Base-by-base conservation (phyloP, 805 yeast species). In the Kodamaea hsintzibuensis region DNA sequence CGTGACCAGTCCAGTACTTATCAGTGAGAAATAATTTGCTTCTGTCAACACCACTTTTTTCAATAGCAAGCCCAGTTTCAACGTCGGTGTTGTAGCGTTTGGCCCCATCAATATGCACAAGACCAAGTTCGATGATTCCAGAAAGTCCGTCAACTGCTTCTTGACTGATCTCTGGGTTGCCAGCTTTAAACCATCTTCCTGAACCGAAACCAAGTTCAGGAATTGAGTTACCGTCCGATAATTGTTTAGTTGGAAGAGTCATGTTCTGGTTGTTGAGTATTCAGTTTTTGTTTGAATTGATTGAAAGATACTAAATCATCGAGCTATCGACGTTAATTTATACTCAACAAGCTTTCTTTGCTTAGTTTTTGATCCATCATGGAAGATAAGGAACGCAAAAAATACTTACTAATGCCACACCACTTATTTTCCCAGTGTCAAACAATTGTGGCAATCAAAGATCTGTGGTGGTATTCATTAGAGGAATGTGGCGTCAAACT, bases 161-260 rank as follows among this genome's bases (percentile, higher is more conserved):
- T 8, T 30, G 35, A 2, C 35, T 30, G 5, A 30, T 30, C 35
- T 30, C 35, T 30, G 35, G 35, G 35, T 30, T 30, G 10, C 35
- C 35, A 12, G 4, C 4, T 2, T 30, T 30, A 10, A 30, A 30
- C 35, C 35, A 30, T 9, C 35, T 39, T 7, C 75, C 76, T 3
- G 77, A 64, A 17, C 83, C 83, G 57, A 68, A 78, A 1, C 72
- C 82, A 19, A 78, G 63, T 7, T 76, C 71, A 1, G 82, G 82
- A 43, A 78, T 71, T 46, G 66, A 54, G 47, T 59, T 60, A 12
- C 76, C 78, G 39, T 71, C 60, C 13, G 68, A 63, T 54, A 66
- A 62, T 57, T 64, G 65, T 7, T 70, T 70, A 9, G 50, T 51
- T 18, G 45, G 45, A 16, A 18, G 19, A 16, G 22, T 12, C 45